These are phyloP conservation scores for Fraxinus nigra DNA, from an alignment of 305 asterid species.

Conservation along the genomic window DNA sequence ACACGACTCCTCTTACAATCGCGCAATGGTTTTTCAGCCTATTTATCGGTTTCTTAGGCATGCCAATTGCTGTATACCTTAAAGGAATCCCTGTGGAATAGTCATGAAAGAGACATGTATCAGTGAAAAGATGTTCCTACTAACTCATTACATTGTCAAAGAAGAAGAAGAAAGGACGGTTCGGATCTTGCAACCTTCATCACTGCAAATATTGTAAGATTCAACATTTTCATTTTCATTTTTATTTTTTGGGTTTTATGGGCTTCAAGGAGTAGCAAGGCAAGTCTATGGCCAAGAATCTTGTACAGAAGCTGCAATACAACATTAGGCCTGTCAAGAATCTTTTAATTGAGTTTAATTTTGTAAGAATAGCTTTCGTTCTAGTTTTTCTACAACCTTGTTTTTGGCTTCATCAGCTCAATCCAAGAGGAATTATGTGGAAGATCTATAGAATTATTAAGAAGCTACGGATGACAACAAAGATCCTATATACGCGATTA, in stretches of 20 bases:
- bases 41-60: slow-evolving; percentile 64
- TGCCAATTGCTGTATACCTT: slow-evolving; percentile 66
- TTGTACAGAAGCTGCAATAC: neutral
- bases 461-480: too few relatives aligned
- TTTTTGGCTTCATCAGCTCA: neutral
- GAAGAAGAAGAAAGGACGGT: neutral
- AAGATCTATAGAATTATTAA: neutral
- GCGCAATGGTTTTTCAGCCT: slow-evolving; percentile 67
- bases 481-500: too few relatives aligned
- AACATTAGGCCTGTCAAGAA: neutral
- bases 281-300: neutral
- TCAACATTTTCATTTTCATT: neutral
- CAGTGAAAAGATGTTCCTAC: neutral
- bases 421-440: neutral
- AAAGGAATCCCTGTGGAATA: neutral
- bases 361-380: neutral
- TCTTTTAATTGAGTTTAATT: neutral
- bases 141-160: neutral
- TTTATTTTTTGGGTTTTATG: neutral
- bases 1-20: slow-evolving; percentile 71
- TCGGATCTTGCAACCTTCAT: neutral
- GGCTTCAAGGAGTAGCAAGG: neutral
- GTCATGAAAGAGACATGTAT: neutral
- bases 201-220: neutral
- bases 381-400: neutral